Conservation (phyloP, 805 yeast genomes). For the Suhomyces kilbournensis region DNA sequence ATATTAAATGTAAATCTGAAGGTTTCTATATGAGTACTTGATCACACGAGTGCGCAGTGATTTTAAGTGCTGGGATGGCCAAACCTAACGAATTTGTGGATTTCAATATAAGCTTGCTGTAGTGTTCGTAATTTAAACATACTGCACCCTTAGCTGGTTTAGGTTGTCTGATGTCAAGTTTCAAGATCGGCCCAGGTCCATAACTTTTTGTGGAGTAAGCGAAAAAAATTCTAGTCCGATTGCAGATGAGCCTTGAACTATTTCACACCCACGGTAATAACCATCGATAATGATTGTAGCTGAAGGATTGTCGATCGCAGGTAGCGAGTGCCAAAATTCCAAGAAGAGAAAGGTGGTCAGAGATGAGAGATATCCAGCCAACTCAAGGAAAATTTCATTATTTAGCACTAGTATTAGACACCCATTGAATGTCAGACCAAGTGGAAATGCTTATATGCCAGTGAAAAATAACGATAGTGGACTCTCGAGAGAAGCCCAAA, state of each 20-base stretch:
- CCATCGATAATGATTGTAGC: not conserved
- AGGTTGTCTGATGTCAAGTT: not conserved
- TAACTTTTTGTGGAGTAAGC: not conserved
- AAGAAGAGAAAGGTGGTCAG: slow-evolving; percentile 6
- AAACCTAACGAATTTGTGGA: too few species aligned
- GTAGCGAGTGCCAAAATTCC: not conserved
- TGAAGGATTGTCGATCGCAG: not conserved
- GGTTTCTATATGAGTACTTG: not conserved
- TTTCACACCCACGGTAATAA: not conserved
- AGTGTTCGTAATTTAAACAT: not conserved
- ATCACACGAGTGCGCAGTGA: not conserved
- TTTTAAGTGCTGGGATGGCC: not conserved
- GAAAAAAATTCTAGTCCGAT: not conserved
- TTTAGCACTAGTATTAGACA: slow-evolving; percentile 44
- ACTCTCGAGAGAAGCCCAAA: slow-evolving; percentile 25
- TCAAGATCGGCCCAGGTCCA: not conserved
- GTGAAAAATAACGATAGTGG: slow-evolving; percentile 12
- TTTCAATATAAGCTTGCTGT: too few species aligned
- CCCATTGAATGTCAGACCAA: slow-evolving; percentile 72
- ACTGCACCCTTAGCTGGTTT: not conserved
- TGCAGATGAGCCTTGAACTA: slow-evolving; percentile 3
- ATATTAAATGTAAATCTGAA: not conserved
- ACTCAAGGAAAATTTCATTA: slow-evolving; percentile 14
- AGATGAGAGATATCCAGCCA: slow-evolving; percentile 7
- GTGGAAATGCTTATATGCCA: slow-evolving; percentile 59